Evolutionary conservation across 2,329 filamentous ascomycete genomes (phyloP).

Genomic region (Anthostomella pinea): DNA sequence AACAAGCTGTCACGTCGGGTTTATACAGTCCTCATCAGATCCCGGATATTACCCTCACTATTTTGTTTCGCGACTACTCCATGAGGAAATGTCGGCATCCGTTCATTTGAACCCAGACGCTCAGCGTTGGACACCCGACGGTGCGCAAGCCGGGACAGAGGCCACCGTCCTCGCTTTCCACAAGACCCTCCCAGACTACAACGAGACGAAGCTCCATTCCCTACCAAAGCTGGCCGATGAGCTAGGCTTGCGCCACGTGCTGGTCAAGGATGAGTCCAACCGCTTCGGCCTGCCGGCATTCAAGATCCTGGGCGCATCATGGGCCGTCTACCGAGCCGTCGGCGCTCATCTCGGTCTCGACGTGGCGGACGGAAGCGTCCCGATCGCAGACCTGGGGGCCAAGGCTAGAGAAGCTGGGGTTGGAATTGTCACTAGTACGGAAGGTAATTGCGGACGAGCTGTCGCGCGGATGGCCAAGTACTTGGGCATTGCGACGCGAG

Average conservation of each 20-base stretch:
- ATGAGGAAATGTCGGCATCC: conserved; percentile 18
- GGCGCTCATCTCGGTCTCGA: conserved; percentile 40
- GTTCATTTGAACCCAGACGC: conserved; percentile 23
- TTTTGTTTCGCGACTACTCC: conserved; percentile 7
- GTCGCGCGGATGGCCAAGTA: conserved; percentile 63
- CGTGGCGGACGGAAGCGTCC: conserved; percentile 33
- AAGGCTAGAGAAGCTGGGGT: conserved; percentile 28
- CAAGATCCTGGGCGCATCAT: conserved; percentile 78
- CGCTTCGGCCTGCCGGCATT: conserved; percentile 71
- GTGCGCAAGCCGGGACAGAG: conserved; percentile 12
- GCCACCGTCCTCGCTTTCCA: conserved; percentile 24
- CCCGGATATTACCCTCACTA: conserved; percentile 9
- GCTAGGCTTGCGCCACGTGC: conserved; percentile 55
- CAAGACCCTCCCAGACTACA: conserved; percentile 25
- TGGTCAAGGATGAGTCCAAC: conserved; percentile 68
- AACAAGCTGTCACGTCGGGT: conserved; percentile 2
- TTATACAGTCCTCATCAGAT: conserved; percentile 8
- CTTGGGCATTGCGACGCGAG: conserved; percentile 51
- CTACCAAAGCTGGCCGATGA: conserved; percentile 42
- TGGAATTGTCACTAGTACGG: conserved; percentile 57
- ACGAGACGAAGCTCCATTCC: conserved; percentile 21
- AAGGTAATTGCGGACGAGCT: conserved; percentile 75
- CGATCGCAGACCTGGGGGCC: conserved; percentile 22
- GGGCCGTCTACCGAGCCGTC: conserved; percentile 62
- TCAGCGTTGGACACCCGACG: conserved; percentile 18